phyloP scores from a whole-genome alignment of 805 yeast genomes.

The Torulaspora maleeae region DNA sequence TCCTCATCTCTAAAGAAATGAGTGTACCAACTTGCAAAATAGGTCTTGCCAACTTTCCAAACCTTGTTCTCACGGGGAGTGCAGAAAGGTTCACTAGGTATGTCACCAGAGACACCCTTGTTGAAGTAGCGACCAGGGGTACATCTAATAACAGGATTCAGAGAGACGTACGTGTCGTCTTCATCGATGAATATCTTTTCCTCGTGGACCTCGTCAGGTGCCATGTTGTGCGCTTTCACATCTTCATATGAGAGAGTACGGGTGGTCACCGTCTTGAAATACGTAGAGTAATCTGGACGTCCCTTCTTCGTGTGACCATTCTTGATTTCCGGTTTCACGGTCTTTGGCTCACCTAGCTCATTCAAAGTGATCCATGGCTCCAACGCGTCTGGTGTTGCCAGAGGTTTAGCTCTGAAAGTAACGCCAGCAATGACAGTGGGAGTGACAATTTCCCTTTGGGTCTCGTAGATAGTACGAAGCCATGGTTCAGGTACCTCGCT shows the following conservation, averaged over 20 bases:
- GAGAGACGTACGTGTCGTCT: slow-evolving; percentile 63
- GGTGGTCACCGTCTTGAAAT: slow-evolving; percentile 67
- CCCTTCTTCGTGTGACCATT: slow-evolving; percentile 64
- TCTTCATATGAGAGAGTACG: slow-evolving; percentile 53
- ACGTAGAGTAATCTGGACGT: slow-evolving; percentile 69
- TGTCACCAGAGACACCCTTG: slow-evolving; percentile 55
- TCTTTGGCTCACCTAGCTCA: slow-evolving; percentile 73
- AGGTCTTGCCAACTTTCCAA: slow-evolving; percentile 56
- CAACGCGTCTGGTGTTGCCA: slow-evolving; percentile 52
- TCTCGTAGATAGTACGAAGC: slow-evolving; percentile 63
- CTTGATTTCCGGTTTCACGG: slow-evolving; percentile 70
- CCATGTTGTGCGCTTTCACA: slow-evolving; percentile 69
- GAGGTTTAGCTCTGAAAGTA: slow-evolving; percentile 46
- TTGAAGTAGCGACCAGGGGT: slow-evolving; percentile 69
- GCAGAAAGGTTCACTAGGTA: slow-evolving; percentile 75
- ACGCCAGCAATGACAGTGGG: slow-evolving; percentile 61
- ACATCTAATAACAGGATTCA: slow-evolving; percentile 80
- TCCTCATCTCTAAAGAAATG: slow-evolving; percentile 45
- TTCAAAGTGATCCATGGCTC: slow-evolving; percentile 79
- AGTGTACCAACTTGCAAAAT: slow-evolving; percentile 80
- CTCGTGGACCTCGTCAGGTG: slow-evolving; percentile 50
- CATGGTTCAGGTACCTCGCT: slow-evolving; percentile 54
- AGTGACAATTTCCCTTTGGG: slow-evolving; percentile 58
- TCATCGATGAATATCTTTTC: slow-evolving; percentile 58
- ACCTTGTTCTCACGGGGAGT: slow-evolving; percentile 62